Evolutionary conservation across 371 early-diverging fungal species (phyloP).

Genomic region (Mucor lusitanicus): DNA sequence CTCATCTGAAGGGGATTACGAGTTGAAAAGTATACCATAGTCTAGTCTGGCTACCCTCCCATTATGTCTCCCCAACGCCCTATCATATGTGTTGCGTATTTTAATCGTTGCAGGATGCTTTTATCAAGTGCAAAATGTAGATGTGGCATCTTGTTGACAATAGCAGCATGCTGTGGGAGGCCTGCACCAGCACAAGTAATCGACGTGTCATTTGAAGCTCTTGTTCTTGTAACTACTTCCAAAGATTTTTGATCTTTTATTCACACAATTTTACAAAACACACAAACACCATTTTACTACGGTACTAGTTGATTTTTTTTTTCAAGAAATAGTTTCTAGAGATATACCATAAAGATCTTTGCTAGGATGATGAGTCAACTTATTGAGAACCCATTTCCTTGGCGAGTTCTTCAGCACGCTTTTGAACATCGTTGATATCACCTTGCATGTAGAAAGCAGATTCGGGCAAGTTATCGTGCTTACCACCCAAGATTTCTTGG

Average conservation of each 20-base stretch:
- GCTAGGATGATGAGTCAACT: conserved; percentile 2
- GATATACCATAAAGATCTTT: not conserved
- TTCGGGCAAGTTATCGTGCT: conserved; percentile 93
- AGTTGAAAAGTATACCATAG: no score
- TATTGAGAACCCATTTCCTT: conserved; percentile 55
- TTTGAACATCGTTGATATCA: conserved; percentile 92
- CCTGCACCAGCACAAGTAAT: no score
- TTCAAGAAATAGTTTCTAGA: not conserved
- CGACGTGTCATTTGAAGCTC: no score
- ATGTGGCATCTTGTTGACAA: no score
- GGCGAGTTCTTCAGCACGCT: conserved; percentile 93
- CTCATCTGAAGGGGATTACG: no score
- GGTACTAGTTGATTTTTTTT: not conserved
- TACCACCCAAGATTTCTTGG: conserved; percentile 97
- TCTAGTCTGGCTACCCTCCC: no score
- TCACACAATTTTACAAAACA: not conserved
- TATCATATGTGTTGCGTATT: no score
- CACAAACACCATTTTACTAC: not conserved
- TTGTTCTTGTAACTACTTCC: not conserved
- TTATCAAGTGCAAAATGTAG: no score
- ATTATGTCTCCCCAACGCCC: no score
- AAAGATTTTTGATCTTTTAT: not conserved
- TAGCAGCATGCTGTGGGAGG: no score
- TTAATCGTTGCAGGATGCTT: no score
- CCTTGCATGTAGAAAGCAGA: conserved; percentile 98